Base-by-base conservation (phyloP, 2,329 filamentous ascomycete species). In the Elsinoe batatas region DNA sequence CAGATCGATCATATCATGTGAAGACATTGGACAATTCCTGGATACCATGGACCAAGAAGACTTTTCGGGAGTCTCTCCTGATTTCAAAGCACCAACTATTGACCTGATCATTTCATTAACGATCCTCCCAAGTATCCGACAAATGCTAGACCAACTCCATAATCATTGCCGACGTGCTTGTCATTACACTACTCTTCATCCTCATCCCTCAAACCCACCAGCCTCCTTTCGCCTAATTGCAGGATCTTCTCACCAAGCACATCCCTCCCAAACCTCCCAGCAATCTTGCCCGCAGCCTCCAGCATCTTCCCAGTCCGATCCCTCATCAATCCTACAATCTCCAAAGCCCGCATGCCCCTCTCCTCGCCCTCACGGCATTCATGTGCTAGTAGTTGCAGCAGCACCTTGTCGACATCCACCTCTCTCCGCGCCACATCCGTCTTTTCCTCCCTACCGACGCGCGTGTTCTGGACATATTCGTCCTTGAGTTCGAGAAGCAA, bases 301-400 rank as follows among this genome's bases (percentile, higher is more conserved):
- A 95, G 71, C 88, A 96, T 96, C 68, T 87, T 85, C 15, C 91
- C 91, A 58, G 82, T 87, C 44, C 82, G 78, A 72, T 97, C 91
- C 43, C 80, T 80, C 84, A 98, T 87, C 64, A 98, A 75, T 59
- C 80, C 78, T 30, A 95, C 93, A 64, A 97, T 80, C 72, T 98
- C 94, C 35, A 98, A 75, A 0, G 91, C 91, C 62, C 91, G 89
- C 89, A 96, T 96, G 5, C 91, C 91, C 30, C 87, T 79, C 60
- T 97, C 91, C 69, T 98, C 93, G 22, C 89, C 88, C 62, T 93
- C 88, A 58, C 90, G 83, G 68, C 93, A 98, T 74, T 97, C 93
- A 5, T 85, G 76, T 2, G 88, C 91, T 65, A 98, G 76, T 68
- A 97, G 79, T 74, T 96, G 90, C 60, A 98, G 75, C 51, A 98